phyloP scores from a whole-genome alignment of 108 stramenopile species.

The Cyclotella choctawhatcheeana region DNA sequence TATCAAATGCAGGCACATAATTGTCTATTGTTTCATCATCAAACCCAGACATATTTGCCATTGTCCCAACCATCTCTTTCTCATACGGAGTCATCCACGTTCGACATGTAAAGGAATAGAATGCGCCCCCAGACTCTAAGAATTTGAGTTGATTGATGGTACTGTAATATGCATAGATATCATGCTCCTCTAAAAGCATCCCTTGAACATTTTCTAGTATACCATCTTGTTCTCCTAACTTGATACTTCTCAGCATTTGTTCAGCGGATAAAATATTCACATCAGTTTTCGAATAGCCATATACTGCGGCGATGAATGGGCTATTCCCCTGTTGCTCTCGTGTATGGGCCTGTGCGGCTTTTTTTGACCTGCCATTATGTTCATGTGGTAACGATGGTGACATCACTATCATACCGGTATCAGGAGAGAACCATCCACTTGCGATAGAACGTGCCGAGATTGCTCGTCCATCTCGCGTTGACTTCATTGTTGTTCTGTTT shows the following conservation, averaged over 20 bases:
- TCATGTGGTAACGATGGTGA: background rate
- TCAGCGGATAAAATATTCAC: conserved; percentile 1
- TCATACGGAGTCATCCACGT: conserved; percentile 13
- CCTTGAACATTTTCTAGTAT: conserved; percentile 1
- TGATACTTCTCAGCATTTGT: background rate
- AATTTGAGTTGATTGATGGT: background rate
- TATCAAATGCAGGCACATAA: conserved; percentile 1
- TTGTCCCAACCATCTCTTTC: conserved; percentile 3
- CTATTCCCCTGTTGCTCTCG: background rate
- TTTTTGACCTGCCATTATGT: background rate
- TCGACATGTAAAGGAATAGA: conserved; percentile 14
- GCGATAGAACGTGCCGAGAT: background rate
- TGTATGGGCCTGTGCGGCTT: background rate
- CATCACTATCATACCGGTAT: background rate
- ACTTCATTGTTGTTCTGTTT: background rate
- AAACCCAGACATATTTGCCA: conserved; percentile 9
- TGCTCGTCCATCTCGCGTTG: background rate
- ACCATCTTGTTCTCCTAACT: background rate
- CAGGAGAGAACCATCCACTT: conserved; percentile 8
- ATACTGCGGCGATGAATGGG: background rate
- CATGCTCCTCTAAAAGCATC: conserved; percentile 3
- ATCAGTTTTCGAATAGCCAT: background rate
- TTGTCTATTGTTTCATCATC: conserved; percentile 11
- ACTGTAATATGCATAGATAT: background rate
- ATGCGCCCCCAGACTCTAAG: conserved; percentile 3